phyloP scores from a whole-genome alignment of 768 basidiomycete genomes.

The Suillus weaverae region DNA sequence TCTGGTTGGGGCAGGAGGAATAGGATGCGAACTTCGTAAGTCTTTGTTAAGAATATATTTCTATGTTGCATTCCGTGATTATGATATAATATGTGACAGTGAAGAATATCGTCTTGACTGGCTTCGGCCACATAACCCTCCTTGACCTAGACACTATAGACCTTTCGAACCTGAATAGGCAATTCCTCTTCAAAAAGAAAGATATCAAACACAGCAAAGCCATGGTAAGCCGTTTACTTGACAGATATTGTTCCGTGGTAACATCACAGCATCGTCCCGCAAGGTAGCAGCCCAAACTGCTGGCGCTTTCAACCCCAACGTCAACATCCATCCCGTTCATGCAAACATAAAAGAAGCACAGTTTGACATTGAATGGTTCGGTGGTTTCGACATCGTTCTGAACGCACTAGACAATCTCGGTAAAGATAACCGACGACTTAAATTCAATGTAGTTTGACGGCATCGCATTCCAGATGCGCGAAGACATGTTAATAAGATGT shows the following conservation, averaged over 20 bases:
- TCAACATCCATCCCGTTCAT: constrained; percentile 84
- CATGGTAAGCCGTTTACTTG: constrained; percentile 47
- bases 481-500: constrained; percentile 96
- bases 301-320: constrained; percentile 82
- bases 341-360: constrained; percentile 94
- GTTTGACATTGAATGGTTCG: constrained; percentile 90
- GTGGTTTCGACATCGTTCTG: constrained; percentile 86
- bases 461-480: constrained; percentile 68
- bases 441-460: constrained; percentile 2
- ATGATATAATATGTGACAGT: constrained; percentile 46
- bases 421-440: not conserved
- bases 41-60: constrained; percentile 14
- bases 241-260: not conserved
- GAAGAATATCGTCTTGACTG: constrained; percentile 92
- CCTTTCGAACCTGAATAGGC: constrained; percentile 94
- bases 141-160: constrained; percentile 98
- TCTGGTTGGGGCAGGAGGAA: constrained; percentile 94
- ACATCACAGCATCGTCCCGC: not conserved
- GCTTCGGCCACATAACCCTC: constrained; percentile 89
- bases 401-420: constrained; percentile 97
- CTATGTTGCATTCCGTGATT: constrained; percentile 1
- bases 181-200: constrained; percentile 95
- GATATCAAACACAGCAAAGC: constrained; percentile 98
- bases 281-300: constrained; percentile 86
- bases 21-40: constrained; percentile 93